Evolutionary conservation across 805 yeast genomes (phyloP).

Genomic region (Saccharomyces eubayanus): DNA sequence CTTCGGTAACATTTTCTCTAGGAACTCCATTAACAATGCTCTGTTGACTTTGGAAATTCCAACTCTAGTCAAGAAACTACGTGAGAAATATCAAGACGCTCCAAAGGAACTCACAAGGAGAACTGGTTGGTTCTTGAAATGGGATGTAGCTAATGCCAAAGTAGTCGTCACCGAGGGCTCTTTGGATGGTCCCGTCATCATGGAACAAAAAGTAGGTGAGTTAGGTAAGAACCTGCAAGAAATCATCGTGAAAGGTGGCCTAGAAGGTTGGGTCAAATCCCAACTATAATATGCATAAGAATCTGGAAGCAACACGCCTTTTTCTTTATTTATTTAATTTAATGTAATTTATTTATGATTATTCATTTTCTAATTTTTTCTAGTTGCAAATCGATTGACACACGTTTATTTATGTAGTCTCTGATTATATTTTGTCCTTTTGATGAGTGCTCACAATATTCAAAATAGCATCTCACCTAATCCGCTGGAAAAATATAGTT

Average conservation of each 20-base stretch:
- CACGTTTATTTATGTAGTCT: not conserved
- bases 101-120: slow-evolving; percentile 77
- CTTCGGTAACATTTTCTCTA: slow-evolving; percentile 90
- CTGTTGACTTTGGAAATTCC: slow-evolving; percentile 90
- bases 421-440: slow-evolving; percentile 1
- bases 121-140: slow-evolving; percentile 85
- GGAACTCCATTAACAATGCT: slow-evolving; percentile 96
- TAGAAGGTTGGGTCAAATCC: slow-evolving; percentile 94
- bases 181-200: slow-evolving; percentile 43
- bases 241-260: slow-evolving; percentile 92
- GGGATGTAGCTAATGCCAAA: slow-evolving; percentile 84
- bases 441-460: not conserved
- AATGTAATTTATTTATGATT: not conserved
- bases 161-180: slow-evolving; percentile 68
- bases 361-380: not conserved
- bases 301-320: not conserved
- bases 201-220: slow-evolving; percentile 88
- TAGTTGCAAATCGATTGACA: not conserved
- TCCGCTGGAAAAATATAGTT: not conserved
- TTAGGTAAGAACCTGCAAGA: slow-evolving; percentile 93
- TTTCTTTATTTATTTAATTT: slow-evolving; percentile 1
- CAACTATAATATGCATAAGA: slow-evolving; percentile 35
- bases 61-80: slow-evolving; percentile 63
- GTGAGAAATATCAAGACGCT: slow-evolving; percentile 51
- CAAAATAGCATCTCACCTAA: not conserved